Evolutionary conservation across 257 asterid genomes (phyloP).

Genomic region (Solanum piurae): DNA sequence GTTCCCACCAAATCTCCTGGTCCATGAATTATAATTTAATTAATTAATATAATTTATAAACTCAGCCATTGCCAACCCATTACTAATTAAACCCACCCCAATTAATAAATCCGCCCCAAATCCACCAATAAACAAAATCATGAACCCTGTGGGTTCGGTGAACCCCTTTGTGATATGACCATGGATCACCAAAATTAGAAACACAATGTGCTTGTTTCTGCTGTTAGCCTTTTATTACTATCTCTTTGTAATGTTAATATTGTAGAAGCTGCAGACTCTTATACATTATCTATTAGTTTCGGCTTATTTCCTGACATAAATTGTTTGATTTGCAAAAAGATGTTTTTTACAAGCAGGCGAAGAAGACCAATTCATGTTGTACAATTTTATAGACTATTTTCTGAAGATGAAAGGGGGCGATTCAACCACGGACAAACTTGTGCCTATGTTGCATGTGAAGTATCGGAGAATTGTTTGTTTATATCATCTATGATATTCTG

Average conservation of each 20-base stretch:
- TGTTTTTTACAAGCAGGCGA: constrained; percentile 78
- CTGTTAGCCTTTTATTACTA: neutral
- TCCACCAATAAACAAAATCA: too few species aligned
- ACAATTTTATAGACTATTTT: constrained; percentile 42
- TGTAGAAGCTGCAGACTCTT: neutral
- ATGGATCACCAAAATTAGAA: neutral
- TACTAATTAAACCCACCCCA: too few species aligned
- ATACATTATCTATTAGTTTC: neutral
- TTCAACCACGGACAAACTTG: neutral
- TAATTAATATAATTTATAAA: too few species aligned
- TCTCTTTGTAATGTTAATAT: neutral
- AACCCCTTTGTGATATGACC: neutral
- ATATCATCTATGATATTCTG: constrained; percentile 10
- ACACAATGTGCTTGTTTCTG: neutral
- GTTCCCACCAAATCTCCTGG: too few species aligned
- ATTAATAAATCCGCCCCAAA: too few species aligned
- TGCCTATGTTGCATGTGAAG: constrained; percentile 1
- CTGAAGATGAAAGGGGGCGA: neutral
- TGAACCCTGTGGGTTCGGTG: too few species aligned
- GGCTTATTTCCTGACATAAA: neutral
- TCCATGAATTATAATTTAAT: too few species aligned
- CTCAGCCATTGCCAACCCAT: too few species aligned
- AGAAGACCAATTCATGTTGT: constrained; percentile 83
- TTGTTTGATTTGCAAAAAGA: constrained; percentile 28
- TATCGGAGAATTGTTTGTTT: constrained; percentile 11